Conservation (phyloP, 768 basidiomycete species). For the Infundibulicybe gibba region DNA sequence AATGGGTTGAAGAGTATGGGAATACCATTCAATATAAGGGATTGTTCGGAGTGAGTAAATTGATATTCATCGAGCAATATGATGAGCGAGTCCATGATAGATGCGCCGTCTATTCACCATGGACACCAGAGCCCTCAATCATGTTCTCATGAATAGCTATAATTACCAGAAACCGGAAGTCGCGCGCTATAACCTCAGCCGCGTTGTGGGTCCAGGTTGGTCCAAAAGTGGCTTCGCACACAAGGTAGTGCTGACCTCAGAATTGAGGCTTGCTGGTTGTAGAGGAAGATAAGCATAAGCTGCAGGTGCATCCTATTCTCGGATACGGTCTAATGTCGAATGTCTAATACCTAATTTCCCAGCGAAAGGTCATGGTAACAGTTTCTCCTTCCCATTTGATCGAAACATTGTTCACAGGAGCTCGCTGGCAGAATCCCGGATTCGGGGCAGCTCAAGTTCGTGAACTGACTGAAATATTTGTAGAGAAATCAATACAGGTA, state of each 20-base stretch:
- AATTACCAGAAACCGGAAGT: slow-evolving; percentile 40
- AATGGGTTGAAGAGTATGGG: slow-evolving; percentile 50
- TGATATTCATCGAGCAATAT: neutral
- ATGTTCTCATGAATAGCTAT: slow-evolving; percentile 42
- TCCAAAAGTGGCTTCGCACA: neutral
- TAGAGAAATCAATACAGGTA: slow-evolving; percentile 32
- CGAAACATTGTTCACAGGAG: neutral
- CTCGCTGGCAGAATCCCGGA: slow-evolving; percentile 33
- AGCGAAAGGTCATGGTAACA: slow-evolving; percentile 21
- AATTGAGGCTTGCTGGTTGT: slow-evolving; percentile 29
- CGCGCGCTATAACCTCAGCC: slow-evolving; percentile 18
- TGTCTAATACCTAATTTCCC: neutral
- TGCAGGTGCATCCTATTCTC: slow-evolving; percentile 8
- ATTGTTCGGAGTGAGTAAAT: neutral
- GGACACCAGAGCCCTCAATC: slow-evolving; percentile 45
- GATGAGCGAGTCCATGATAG: slow-evolving; percentile 4
- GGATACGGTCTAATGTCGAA: neutral
- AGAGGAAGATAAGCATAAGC: slow-evolving; percentile 17
- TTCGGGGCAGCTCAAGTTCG: slow-evolving; percentile 44
- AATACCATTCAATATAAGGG: slow-evolving; percentile 38
- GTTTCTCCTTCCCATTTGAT: too few species aligned
- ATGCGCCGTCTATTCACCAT: slow-evolving; percentile 33
- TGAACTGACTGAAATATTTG: slow-evolving; percentile 35
- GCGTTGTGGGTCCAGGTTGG: slow-evolving; percentile 22
- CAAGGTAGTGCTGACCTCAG: too few species aligned